Percentiles rank a stretch among this genome's conserved stretches.
Evolutionary conservation across 306 rosid genomes (phyloP).

Genomic region (Castanospermum australe): DNA sequence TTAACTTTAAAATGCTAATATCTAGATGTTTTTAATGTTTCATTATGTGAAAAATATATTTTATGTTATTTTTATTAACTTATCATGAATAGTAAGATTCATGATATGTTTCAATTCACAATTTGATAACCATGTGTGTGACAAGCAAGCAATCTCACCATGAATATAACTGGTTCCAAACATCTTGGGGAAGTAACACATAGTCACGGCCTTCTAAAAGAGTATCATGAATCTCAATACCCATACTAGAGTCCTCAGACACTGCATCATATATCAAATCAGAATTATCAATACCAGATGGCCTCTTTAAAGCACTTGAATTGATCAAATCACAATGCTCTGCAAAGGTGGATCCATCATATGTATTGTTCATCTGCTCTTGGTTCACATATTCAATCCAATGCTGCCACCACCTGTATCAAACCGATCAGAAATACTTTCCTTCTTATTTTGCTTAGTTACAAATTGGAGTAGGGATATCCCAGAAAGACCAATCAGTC

Average conservation of each 20-base stretch:
- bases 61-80: too few relatives aligned
- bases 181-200: conserved; percentile 68
- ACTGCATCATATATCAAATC: conserved; percentile 50
- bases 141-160: conserved; percentile 34
- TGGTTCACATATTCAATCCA: conserved; percentile 79
- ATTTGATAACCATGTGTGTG: too few relatives aligned
- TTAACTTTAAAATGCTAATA: too few relatives aligned
- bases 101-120: too few relatives aligned
- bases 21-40: too few relatives aligned
- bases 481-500: neutral
- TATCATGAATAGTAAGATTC: too few relatives aligned
- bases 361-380: conserved; percentile 50
- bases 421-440: conserved; percentile 1
- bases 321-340: conserved; percentile 53
- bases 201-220: conserved; percentile 72
- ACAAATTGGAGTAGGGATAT: neutral
- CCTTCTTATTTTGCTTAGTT: neutral
- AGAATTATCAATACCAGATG: conserved; percentile 62
- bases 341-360: conserved; percentile 43
- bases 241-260: conserved; percentile 42
- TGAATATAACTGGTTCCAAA: conserved; percentile 59
- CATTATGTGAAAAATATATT: too few relatives aligned
- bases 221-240: conserved; percentile 56
- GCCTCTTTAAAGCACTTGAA: conserved; percentile 50
- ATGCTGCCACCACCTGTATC: conserved; percentile 73